Base-by-base conservation (phyloP, 495 filamentous ascomycete genomes). In the Penicillium angulare region DNA sequence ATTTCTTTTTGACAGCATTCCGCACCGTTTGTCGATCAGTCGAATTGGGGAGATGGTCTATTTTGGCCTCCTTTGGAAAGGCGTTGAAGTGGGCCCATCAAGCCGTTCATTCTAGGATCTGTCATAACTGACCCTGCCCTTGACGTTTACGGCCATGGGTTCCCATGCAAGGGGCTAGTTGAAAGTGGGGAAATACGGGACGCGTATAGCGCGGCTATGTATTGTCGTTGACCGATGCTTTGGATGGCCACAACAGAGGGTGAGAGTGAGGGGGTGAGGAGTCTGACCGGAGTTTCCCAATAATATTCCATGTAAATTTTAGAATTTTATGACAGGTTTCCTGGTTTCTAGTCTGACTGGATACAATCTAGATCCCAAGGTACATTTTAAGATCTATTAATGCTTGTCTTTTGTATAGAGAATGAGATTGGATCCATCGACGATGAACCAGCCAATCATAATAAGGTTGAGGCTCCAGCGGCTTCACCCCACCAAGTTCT, bases 181-280 rank as follows among this genome's bases (percentile, higher is more conserved):
- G 27, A 52, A 50, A 49, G 43, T 38, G 45, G 47, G 33, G 31
- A 16, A 49, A 59, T 33, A 23, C 24, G 35, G 33, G 33, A 54
- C 51, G 56, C 57, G 52, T 56, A 60, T 56, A 60, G 57, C 57
- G 57, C 57, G 57, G 57, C 42, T 60, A 56, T 40, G 16, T 18
- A 42, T 39, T 6, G 16, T 41, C 24, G 35, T 49, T 33, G 23
- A 16, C 31, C 42, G 24, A 31, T 16, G 24, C 15, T 18, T 7
- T 1, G 15, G 43, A 20, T 7, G 31, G 4, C 12, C 29, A 18
- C 16, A 3, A 20, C 27, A 32, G n/a, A 15, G 16, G 34, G 10
- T n/a, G n/a, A n/a, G n/a, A n/a, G n/a, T n/a, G n/a, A n/a, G n/a
- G n/a, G n/a, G n/a, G n/a, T n/a, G n/a, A n/a, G 12, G 34, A 35